phyloP scores from a whole-genome alignment of 768 basidiomycete genomes.

The Lactarius psammicola region DNA sequence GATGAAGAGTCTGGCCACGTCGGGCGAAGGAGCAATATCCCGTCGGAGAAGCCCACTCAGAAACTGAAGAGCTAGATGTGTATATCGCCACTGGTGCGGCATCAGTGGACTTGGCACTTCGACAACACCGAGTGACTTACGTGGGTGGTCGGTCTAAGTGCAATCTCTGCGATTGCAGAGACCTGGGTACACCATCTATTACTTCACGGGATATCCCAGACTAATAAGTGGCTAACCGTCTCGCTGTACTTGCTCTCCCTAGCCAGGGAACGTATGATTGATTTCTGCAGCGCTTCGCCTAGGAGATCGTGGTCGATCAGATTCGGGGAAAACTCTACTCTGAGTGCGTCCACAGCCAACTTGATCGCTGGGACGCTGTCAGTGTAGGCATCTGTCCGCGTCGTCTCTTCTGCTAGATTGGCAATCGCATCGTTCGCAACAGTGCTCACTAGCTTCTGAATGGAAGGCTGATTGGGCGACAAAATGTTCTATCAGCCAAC shows the following conservation, averaged over 20 bases:
- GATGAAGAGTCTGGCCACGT: slow-evolving; percentile 61
- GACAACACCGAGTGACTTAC: slow-evolving; percentile 43
- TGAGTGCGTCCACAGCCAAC: slow-evolving; percentile 48
- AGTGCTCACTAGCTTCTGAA: slow-evolving; percentile 65
- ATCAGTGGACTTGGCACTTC: slow-evolving; percentile 16
- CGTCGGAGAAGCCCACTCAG: slow-evolving; percentile 60
- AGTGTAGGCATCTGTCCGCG: slow-evolving; percentile 60
- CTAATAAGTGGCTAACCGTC: slow-evolving; percentile 43
- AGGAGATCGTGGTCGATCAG: slow-evolving; percentile 47
- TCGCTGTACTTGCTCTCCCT: slow-evolving; percentile 48
- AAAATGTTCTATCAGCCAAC: neutral
- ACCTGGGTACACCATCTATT: slow-evolving; percentile 43
- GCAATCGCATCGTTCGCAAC: slow-evolving; percentile 61
- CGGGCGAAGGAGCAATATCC: slow-evolving; percentile 53
- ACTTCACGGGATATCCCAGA: neutral
- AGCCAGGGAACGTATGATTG: slow-evolving; percentile 41
- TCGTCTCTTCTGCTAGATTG: slow-evolving; percentile 62
- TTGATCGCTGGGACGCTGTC: slow-evolving; percentile 50
- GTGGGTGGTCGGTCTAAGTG: slow-evolving; percentile 62
- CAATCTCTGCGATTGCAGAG: slow-evolving; percentile 57
- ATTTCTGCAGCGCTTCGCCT: slow-evolving; percentile 44
- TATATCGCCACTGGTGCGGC: slow-evolving; percentile 69
- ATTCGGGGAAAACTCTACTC: slow-evolving; percentile 47
- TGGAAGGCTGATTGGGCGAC: slow-evolving; percentile 53
- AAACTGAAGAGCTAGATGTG: slow-evolving; percentile 66